Evolutionary conservation across 805 yeast species (phyloP).

Genomic region (Yamadazyma akitaensis): DNA sequence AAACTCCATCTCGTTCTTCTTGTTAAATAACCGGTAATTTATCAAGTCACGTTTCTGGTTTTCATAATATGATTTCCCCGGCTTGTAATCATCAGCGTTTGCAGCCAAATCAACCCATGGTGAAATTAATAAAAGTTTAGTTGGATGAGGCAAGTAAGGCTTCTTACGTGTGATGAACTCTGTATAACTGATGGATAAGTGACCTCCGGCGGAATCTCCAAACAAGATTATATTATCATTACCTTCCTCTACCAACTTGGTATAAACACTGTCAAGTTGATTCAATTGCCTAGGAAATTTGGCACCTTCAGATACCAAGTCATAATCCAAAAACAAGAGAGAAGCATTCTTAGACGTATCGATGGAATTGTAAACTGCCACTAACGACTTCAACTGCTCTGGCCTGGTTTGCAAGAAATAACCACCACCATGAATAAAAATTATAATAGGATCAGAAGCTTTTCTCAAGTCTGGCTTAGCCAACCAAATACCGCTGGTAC

Average conservation of each 20-base stretch:
- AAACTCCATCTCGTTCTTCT: constrained; percentile 2
- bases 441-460: constrained; percentile 28
- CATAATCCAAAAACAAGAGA: constrained; percentile 28
- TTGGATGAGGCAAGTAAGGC: constrained; percentile 22
- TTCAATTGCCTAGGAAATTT: constrained; percentile 29
- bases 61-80: constrained; percentile 36
- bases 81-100: constrained; percentile 10
- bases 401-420: constrained; percentile 28
- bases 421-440: constrained; percentile 41
- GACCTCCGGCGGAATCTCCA: constrained; percentile 44
- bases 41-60: constrained; percentile 22
- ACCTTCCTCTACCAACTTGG: constrained; percentile 19
- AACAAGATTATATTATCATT: constrained; percentile 26
- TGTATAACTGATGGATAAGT: constrained; percentile 28
- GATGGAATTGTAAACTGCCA: constrained; percentile 24
- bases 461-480: constrained; percentile 23
- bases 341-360: constrained; percentile 20
- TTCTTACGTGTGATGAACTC: constrained; percentile 22
- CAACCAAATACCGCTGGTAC: constrained; percentile 32
- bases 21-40: constrained; percentile 10
- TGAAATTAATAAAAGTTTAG: constrained; percentile 26
- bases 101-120: constrained; percentile 34
- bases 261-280: constrained; percentile 27
- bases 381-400: constrained; percentile 24
- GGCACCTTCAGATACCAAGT: constrained; percentile 24